Evolutionary conservation across 2,329 filamentous ascomycete genomes (phyloP).

Genomic region (Aspergillus sp.): DNA sequence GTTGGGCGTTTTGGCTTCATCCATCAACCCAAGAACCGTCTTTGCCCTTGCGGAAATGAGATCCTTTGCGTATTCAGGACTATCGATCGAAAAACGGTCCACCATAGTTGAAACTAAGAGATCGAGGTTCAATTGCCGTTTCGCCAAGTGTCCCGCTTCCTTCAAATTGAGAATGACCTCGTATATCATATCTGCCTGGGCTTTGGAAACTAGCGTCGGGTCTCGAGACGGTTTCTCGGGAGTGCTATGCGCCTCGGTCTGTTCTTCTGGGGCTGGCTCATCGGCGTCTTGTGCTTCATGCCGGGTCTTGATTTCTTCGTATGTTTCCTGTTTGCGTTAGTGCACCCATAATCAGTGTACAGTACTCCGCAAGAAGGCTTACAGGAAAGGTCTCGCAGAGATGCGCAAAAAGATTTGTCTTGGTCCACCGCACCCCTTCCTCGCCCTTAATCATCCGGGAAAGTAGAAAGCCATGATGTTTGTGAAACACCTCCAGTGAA

Average conservation of each 20-base stretch:
- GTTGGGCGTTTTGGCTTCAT: constrained; percentile 26
- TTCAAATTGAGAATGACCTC: constrained; percentile 31
- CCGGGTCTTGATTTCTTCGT: constrained; percentile 21
- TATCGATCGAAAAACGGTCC: constrained; percentile 28
- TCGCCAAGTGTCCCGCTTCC: constrained; percentile 33
- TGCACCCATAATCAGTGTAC: neutral
- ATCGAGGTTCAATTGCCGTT: constrained; percentile 33
- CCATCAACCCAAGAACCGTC: constrained; percentile 28
- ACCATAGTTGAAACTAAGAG: constrained; percentile 23
- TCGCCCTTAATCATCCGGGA: constrained; percentile 40
- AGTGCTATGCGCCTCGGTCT: neutral
- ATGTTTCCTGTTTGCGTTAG: constrained; percentile 22
- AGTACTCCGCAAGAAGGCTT: constrained; percentile 4
- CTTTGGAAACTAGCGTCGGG: constrained; percentile 19
- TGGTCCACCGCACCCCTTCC: constrained; percentile 38
- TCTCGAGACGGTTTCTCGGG: constrained; percentile 9
- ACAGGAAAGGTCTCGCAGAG: constrained; percentile 37
- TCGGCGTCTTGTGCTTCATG: constrained; percentile 9
- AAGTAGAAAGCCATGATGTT: constrained; percentile 39
- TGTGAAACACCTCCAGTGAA: constrained; percentile 39
- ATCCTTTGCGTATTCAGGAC: constrained; percentile 27
- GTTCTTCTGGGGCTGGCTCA: constrained; percentile 4
- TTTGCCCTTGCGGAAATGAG: constrained; percentile 28
- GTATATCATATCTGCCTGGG: constrained; percentile 32
- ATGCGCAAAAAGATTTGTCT: constrained; percentile 37